Evolutionary conservation across 805 yeast genomes (phyloP).

Genomic region (Candida insectalens): DNA sequence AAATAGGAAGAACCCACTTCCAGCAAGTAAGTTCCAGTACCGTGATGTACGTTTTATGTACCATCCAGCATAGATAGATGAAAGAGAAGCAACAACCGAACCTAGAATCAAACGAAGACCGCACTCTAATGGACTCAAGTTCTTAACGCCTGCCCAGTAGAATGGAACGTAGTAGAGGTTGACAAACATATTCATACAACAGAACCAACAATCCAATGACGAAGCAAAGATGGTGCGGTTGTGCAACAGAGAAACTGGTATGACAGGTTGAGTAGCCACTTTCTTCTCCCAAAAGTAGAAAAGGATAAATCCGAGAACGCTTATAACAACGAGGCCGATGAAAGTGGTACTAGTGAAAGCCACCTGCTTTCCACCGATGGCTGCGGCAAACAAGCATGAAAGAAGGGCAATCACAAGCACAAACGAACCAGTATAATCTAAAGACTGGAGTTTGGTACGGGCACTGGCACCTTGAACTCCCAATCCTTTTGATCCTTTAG

Average conservation of each 20-base stretch:
- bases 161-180: conserved; percentile 64
- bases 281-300: conserved; percentile 10
- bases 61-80: conserved; percentile 58
- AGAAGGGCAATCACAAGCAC: conserved; percentile 48
- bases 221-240: conserved; percentile 56
- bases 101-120: conserved; percentile 42
- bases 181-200: conserved; percentile 59
- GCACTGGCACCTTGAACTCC: conserved; percentile 14
- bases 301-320: conserved; percentile 8
- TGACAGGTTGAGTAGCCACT: conserved; percentile 42
- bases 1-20: conserved; percentile 29
- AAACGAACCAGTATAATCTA: conserved; percentile 56
- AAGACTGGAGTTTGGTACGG: conserved; percentile 15
- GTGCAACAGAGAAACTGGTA: conserved; percentile 50
- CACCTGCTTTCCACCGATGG: conserved; percentile 51
- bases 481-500: conserved; percentile 8
- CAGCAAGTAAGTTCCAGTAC: conserved; percentile 40
- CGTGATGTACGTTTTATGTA: conserved; percentile 61
- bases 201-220: conserved; percentile 59
- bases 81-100: conserved; percentile 57
- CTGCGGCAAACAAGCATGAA: conserved; percentile 51
- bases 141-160: conserved; percentile 29
- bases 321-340: conserved; percentile 15
- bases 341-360: conserved; percentile 36
- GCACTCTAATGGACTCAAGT: conserved; percentile 16